Base-by-base conservation (phyloP, 2,329 filamentous ascomycete species). In the Pseudovirgaria hyperparasitica region DNA sequence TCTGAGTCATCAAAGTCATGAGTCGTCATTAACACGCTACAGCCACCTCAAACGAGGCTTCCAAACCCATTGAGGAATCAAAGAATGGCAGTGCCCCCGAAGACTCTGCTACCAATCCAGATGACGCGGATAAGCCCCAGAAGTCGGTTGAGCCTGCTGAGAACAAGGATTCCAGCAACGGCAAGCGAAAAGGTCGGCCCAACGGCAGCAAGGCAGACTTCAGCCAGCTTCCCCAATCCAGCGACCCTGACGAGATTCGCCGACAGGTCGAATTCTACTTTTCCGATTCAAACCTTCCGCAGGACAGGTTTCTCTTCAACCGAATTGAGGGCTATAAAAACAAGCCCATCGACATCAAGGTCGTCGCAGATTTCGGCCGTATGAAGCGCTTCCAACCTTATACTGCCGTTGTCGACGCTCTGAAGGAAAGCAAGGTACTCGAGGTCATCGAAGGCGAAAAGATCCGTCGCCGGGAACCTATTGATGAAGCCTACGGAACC, bases 241-340 rank as follows among this genome's bases (percentile, higher is more conserved):
- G 79, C 42, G 82, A 94, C 53, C 80, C 80, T 2, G 66, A 65
- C 14, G 71, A 79, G 56, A 93, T 94, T 45, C 78, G 82, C 52
- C 77, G 77, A 48, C 86, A 92, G 67, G 82, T 93, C 43, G 85
- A 94, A 52, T 94, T 93, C 57, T 94, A 94, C 67, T 92, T 94
- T 58, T 81, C 81, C 45, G 81, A 92, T 54, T 81, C 77, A 46
- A 94, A 94, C 58, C 72, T 98, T 19, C 77, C 79, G 27, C 75
- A 73, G 45, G 92, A 98, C 58, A 80, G 84, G 53, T 92, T 82
- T 62, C 69, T 98, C 41, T 81, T 85, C 63, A 66, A 73, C 37
- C 66, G 76, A 45, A 80, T 82, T 29, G 78, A 76, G 20, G 87
- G 87, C 31, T 64, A 70, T 38, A 68, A 78, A 45, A 93, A 94